These are phyloP conservation scores for Exophiala bonariae DNA, from an alignment of 2,329 filamentous ascomycete genomes.

Conservation along the genomic window DNA sequence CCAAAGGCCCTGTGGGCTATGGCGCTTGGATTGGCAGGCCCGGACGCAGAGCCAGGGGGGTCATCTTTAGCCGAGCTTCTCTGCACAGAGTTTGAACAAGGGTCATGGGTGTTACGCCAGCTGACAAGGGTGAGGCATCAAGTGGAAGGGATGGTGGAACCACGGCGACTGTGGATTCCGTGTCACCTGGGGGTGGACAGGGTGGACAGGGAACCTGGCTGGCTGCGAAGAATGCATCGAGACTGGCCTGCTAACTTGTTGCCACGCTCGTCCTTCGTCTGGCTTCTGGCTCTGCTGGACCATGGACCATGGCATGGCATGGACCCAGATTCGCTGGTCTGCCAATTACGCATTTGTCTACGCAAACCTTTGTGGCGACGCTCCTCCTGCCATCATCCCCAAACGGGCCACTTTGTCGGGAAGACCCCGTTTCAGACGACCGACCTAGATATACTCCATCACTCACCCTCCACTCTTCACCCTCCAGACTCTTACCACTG, in stretches of 20 bases:
- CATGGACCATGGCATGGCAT: too few relatives aligned
- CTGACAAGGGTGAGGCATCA: slow-evolving; percentile 15
- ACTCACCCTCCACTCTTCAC: slow-evolving; percentile 10
- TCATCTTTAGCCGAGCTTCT: slow-evolving; percentile 2
- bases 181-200: slow-evolving; percentile 13
- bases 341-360: slow-evolving; percentile 11
- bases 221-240: slow-evolving; percentile 19
- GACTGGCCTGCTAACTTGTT: too few relatives aligned
- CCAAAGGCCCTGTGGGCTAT: too few relatives aligned
- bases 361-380: slow-evolving; percentile 20
- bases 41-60: not conserved
- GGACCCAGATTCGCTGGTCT: too few relatives aligned
- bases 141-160: slow-evolving; percentile 10
- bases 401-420: not conserved
- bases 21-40: not conserved
- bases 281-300: slow-evolving; percentile 3
- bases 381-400: not conserved
- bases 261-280: slow-evolving; percentile 2
- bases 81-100: slow-evolving; percentile 2
- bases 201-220: slow-evolving; percentile 4
- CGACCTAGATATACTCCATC: slow-evolving; percentile 20
- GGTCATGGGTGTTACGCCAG: slow-evolving; percentile 16
- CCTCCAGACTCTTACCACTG: slow-evolving; percentile 1
- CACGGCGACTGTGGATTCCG: slow-evolving; percentile 23
- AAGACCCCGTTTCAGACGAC: slow-evolving; percentile 14